phyloP scores from a whole-genome alignment of 805 yeast genomes.

The Kodamaea kaohsiungensis region DNA sequence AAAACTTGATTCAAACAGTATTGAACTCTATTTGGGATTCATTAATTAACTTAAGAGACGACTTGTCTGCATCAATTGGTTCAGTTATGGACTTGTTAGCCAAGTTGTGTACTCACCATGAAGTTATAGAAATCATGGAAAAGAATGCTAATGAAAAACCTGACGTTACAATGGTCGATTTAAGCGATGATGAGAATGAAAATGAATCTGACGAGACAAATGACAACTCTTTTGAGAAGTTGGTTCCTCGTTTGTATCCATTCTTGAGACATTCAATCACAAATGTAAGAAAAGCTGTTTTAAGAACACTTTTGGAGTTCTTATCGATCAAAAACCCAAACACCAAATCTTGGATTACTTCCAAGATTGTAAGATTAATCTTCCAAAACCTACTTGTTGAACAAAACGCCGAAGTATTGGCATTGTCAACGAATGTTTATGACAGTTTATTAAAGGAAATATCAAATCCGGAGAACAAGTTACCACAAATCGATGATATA shows the following conservation, averaged over 20 bases:
- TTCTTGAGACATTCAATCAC: slow-evolving; percentile 92
- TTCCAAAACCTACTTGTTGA: slow-evolving; percentile 89
- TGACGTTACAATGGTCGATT: slow-evolving; percentile 18
- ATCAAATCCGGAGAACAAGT: slow-evolving; percentile 22
- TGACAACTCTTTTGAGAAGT: slow-evolving; percentile 53
- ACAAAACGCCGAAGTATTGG: slow-evolving; percentile 74
- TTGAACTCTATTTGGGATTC: slow-evolving; percentile 87
- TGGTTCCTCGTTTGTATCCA: slow-evolving; percentile 91
- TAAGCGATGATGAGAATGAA: slow-evolving; percentile 7
- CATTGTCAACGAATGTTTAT: slow-evolving; percentile 65
- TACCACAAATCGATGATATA: slow-evolving; percentile 49
- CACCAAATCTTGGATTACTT: slow-evolving; percentile 73
- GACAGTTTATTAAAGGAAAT: slow-evolving; percentile 52
- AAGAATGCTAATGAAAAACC: slow-evolving; percentile 48
- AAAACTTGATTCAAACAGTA: slow-evolving; percentile 48
- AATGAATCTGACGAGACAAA: slow-evolving; percentile 33
- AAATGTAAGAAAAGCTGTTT: slow-evolving; percentile 85
- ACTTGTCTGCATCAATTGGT: slow-evolving; percentile 91
- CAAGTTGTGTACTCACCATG: slow-evolving; percentile 77
- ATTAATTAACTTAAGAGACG: slow-evolving; percentile 81
- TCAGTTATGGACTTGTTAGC: slow-evolving; percentile 94
- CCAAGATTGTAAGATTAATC: slow-evolving; percentile 68
- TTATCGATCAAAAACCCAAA: slow-evolving; percentile 54
- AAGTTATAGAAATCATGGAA: slow-evolving; percentile 73
- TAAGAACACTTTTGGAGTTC: slow-evolving; percentile 78